Percentiles rank a stretch among this genome's conserved stretches.
These are phyloP conservation scores for Pseudisothecium myosuroides DNA, from an alignment of 225 moss, liverwort and hornwort genomes.

Conservation along the genomic window DNA sequence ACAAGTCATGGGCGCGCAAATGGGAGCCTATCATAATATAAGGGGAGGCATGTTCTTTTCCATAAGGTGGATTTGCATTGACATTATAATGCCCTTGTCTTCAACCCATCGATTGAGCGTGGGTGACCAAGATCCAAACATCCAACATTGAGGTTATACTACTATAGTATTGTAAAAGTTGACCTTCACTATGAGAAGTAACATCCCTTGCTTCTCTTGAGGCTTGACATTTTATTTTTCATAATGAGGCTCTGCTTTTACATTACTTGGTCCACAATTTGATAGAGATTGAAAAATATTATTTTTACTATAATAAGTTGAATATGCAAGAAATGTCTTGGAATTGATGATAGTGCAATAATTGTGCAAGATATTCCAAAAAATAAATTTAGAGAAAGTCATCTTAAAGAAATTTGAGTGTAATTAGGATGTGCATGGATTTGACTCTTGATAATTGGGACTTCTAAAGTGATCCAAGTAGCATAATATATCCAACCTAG, in stretches of 20 bases:
- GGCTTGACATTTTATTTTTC: not conserved
- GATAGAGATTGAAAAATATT: no score
- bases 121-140: not conserved
- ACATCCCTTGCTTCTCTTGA: rapidly evolving
- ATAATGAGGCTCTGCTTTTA: not conserved
- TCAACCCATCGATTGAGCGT: not conserved
- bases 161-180: not conserved
- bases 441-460: not conserved
- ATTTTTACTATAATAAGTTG: no score
- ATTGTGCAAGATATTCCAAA: no score
- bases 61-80: rapidly evolving
- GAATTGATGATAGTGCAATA: no score
- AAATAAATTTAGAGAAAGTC: no score
- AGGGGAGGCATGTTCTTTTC: not conserved
- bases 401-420: no score
- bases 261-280: no score
- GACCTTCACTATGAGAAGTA: not conserved
- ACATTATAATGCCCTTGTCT: not conserved
- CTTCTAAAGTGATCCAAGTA: not conserved
- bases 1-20: rapidly evolving
- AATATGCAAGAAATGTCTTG: no score
- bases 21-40: not conserved
- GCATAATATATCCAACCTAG: no score
- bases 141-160: not conserved
- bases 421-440: no score